Percentiles rank a stretch among this genome's conserved stretches.
Conservation (phyloP, 1,284 basidiomycete species). For the Hypsizygus ulmarius region DNA sequence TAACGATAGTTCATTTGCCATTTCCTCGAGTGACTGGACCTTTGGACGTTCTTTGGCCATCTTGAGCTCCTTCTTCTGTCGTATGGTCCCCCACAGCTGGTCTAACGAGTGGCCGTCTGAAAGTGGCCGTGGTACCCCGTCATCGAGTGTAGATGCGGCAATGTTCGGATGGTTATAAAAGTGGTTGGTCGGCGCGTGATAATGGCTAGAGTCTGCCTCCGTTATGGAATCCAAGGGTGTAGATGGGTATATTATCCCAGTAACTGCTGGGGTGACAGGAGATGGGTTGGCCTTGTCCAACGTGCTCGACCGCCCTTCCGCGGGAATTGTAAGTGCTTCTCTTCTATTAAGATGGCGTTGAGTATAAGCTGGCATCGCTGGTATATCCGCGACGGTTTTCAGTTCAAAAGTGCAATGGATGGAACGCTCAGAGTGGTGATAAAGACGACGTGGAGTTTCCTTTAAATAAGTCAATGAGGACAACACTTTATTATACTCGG, state of each 20-base stretch:
- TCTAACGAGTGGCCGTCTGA: slow-evolving; percentile 48
- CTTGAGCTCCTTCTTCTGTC: slow-evolving; percentile 57
- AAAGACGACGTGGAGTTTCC: slow-evolving; percentile 3
- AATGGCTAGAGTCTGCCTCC: slow-evolving; percentile 29
- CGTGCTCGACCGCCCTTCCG: slow-evolving; percentile 3
- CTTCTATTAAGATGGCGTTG: slow-evolving; percentile 21
- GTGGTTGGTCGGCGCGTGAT: slow-evolving; percentile 19
- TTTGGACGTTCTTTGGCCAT: slow-evolving; percentile 65
- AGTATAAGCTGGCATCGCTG: slow-evolving; percentile 30
- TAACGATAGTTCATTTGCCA: slow-evolving; percentile 29
- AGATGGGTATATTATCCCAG: slow-evolving; percentile 42
- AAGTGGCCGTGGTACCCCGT: slow-evolving; percentile 34
- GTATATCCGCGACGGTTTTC: neutral
- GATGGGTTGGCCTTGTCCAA: slow-evolving; percentile 29
- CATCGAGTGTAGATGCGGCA: slow-evolving; percentile 37
- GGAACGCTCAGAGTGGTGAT: slow-evolving; percentile 4
- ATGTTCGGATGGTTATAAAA: slow-evolving; percentile 35
- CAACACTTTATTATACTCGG: slow-evolving; percentile 6
- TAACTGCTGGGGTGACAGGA: slow-evolving; percentile 42
- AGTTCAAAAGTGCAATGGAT: neutral
- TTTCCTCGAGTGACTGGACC: slow-evolving; percentile 59
- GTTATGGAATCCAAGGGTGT: slow-evolving; percentile 32
- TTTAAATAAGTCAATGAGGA: slow-evolving; percentile 13
- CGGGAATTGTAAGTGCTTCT: slow-evolving; percentile 5
- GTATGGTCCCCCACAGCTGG: slow-evolving; percentile 59